A percentile compares a stretch with the other conserved stretches of the same genome.
These are phyloP conservation scores for Chaetomiaceae sp. DNA, from an alignment of 2,329 filamentous ascomycete species.

Conservation along the genomic window DNA sequence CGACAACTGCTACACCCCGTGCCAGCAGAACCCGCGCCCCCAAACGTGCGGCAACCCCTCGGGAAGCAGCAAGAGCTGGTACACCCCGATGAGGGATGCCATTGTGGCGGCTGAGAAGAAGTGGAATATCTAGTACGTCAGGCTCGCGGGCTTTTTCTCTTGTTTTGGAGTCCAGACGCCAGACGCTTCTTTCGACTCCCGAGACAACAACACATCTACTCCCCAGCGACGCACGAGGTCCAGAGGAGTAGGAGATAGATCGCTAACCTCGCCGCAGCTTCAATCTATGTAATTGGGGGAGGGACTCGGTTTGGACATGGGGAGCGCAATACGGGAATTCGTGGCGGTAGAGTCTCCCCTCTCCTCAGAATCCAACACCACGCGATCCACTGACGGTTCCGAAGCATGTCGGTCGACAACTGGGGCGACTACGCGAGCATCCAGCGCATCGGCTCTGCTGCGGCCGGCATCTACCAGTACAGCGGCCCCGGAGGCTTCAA, in stretches of 20 bases:
- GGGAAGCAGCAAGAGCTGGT: conserved; percentile 14
- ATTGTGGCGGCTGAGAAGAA: conserved; percentile 1
- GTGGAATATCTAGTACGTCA: conserved; percentile 9
- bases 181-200: too few relatives aligned
- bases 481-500: conserved; percentile 26
- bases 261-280: too few relatives aligned
- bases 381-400: background rate
- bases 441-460: conserved; percentile 15
- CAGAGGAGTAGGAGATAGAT: too few relatives aligned
- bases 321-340: conserved; percentile 14
- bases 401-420: conserved; percentile 17
- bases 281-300: conserved; percentile 20
- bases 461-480: conserved; percentile 19
- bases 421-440: conserved; percentile 19
- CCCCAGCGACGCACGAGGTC: too few relatives aligned
- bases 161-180: too few relatives aligned
- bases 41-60: conserved; percentile 14
- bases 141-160: too few relatives aligned
- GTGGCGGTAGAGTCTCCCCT: too few relatives aligned
- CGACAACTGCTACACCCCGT: conserved; percentile 21
- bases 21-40: conserved; percentile 9
- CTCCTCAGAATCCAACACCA: too few relatives aligned
- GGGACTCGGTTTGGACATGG: conserved; percentile 19
- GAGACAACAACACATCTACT: too few relatives aligned
- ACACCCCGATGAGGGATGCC: conserved; percentile 17